Percentiles rank a stretch among this genome's conserved stretches.
Conservation (phyloP, 768 basidiomycete species). For the Mycena chlorophos region DNA sequence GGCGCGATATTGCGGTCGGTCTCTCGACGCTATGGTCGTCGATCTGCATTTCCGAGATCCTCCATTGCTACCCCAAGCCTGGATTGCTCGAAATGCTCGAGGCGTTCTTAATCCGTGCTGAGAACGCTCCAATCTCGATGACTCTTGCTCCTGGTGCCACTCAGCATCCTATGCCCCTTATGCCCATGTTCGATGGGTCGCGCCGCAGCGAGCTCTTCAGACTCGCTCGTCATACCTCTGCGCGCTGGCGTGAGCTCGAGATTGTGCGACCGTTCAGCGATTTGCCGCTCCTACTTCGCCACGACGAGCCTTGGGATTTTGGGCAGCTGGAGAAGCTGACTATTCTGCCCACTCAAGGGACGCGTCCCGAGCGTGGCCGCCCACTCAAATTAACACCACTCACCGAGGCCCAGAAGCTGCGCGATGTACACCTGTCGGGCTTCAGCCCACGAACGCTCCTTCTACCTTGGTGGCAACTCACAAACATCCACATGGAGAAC, state of each 20-base stretch:
- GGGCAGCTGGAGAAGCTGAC: slow-evolving; percentile 15
- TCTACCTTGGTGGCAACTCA: slow-evolving; percentile 17
- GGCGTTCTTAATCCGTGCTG: slow-evolving; percentile 7
- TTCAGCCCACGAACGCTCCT: slow-evolving; percentile 12
- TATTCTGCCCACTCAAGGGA: slow-evolving; percentile 1
- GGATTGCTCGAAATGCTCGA: slow-evolving; percentile 4
- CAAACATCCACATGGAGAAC: slow-evolving; percentile 9
- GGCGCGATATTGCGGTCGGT: slow-evolving; percentile 7
- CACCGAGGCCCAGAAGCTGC: slow-evolving; percentile 7
- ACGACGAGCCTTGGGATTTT: slow-evolving; percentile 12
- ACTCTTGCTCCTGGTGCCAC: neutral
- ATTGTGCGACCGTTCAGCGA: slow-evolving; percentile 14
- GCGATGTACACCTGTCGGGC: slow-evolving; percentile 18
- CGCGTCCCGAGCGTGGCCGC: neutral
- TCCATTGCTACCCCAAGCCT: neutral
- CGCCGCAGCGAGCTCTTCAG: slow-evolving; percentile 5
- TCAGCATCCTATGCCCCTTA: neutral
- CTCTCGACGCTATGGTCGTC: slow-evolving; percentile 10
- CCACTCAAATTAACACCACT: too few species aligned
- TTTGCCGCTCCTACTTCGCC: slow-evolving; percentile 2
- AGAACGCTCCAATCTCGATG: slow-evolving; percentile 1
- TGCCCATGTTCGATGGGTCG: neutral
- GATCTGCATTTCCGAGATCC: neutral
- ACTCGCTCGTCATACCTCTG: neutral
- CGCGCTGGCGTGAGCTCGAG: slow-evolving; percentile 16